Evolutionary conservation across 2,329 filamentous ascomycete species (phyloP), one percentile per base, ranked within the genome.

Genomic region (Albifimbria verrucaria): DNA sequence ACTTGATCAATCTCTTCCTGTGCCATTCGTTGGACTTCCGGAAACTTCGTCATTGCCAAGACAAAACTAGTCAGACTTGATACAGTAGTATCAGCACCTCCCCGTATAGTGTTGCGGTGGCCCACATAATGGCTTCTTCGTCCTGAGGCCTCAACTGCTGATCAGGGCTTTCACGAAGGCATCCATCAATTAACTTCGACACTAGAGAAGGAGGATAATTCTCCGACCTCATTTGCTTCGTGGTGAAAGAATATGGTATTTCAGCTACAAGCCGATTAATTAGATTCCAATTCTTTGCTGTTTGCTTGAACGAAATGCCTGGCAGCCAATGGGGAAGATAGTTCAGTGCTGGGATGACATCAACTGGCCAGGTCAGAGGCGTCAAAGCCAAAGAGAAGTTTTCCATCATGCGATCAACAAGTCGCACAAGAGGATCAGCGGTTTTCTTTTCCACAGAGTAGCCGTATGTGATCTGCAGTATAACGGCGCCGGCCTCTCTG

Each of bases 11-110:
- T 62, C 52, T 78, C 73, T 20, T 55, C 56, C 36, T 58, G 57
- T 3, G 42, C 57, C n/a, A 54, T 58, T 3, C 45, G 55, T 48
- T 52, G 48, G 0, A 75, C 72, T 21, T 67, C 69, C 4, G 65
- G 65, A 26, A 71, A 69, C 1, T 74, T 62, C 2, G 65, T 56
- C 74, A 79, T 78, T 15, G 77, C 78, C 28, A 76, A 68, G 3
- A 75, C 65, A 57, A 78, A 78, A 4, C 65, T 69, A 25, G 70
- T 62, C 4, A 80, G 52, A 3, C 57, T 59, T 1, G 56, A 60
- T 1, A 57, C 56, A 2, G 59, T 64, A 2, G 60, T 58, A 23
- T 64, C 61, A 15, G 57, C 57, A 1, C 59, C 59, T 3, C 60
- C 60, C 59, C 55, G 50, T 62, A 61, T 2, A 62, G 41, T 15